Evolutionary conservation across 148 eudicot species (phyloP).

Genomic region (Nyssa sinensis): DNA sequence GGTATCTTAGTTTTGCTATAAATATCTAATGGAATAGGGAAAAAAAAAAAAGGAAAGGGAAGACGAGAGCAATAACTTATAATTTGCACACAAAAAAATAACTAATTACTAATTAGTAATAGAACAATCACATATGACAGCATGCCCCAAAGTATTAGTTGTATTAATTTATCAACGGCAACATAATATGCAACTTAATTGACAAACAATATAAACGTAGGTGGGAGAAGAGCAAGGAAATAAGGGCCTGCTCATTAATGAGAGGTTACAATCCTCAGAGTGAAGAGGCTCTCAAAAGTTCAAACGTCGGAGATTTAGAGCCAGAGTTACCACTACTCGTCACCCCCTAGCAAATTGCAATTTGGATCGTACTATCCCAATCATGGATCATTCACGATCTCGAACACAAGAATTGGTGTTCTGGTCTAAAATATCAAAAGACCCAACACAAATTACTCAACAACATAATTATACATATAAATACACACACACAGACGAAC

Average conservation of each 20-base stretch:
- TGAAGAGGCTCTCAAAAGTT: no score
- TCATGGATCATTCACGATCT: no score
- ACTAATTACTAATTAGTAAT: background rate
- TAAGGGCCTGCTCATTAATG: background rate
- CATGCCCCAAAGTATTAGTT: background rate
- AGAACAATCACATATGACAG: background rate
- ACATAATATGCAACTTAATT: background rate
- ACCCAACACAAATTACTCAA: no score
- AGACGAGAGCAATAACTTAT: background rate
- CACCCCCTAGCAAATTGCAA: no score
- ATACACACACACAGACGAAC: no score
- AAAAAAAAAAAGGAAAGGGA: background rate
- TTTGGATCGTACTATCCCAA: no score
- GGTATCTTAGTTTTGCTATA: conserved; percentile 1
- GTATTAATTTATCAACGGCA: background rate
- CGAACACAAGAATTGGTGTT: no score
- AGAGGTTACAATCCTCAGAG: no score
- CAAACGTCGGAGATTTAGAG: no score
- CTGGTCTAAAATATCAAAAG: no score
- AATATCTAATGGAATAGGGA: background rate
- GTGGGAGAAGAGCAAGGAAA: background rate
- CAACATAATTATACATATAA: no score
- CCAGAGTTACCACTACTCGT: no score
- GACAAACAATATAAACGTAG: background rate
- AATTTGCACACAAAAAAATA: background rate